Evolutionary conservation across 164 flowering plant species (phyloP).

Genomic region (Annona squamosa): DNA sequence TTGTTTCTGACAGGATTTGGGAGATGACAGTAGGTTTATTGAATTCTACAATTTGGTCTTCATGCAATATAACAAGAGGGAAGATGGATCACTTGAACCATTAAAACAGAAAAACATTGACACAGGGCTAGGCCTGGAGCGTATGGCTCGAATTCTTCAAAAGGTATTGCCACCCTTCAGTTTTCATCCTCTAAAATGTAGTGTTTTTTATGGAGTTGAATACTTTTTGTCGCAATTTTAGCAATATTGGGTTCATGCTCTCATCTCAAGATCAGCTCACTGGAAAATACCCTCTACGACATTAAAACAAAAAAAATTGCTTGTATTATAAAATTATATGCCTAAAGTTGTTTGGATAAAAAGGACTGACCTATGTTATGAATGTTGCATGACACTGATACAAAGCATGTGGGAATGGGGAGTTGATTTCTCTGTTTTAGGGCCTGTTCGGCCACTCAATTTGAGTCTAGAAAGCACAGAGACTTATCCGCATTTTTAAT

Average conservation of each 20-base stretch:
- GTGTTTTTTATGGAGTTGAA: not conserved
- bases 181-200: not conserved
- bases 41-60: constrained; percentile 94
- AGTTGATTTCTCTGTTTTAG: no score
- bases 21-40: constrained; percentile 88
- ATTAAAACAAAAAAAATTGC: no score
- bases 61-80: constrained; percentile 86
- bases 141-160: constrained; percentile 91
- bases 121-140: constrained; percentile 91
- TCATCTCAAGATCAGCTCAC: not conserved
- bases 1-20: constrained; percentile 56
- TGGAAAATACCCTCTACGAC: not conserved
- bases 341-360: no score
- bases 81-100: constrained; percentile 89
- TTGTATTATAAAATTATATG: no score
- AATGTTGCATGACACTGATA: no score
- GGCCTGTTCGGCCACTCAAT: no score
- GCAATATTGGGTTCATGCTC: not conserved
- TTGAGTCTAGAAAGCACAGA: no score
- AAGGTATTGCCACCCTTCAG: constrained; percentile 33
- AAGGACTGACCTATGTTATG: no score
- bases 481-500: no score
- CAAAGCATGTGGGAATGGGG: no score
- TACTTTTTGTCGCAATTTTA: not conserved
- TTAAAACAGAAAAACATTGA: constrained; percentile 81